A percentile compares a stretch with the other conserved stretches of the same genome.
These are phyloP conservation scores for Leptographium wingfieldii DNA, from an alignment of 2,329 filamentous ascomycete species.

Conservation along the genomic window DNA sequence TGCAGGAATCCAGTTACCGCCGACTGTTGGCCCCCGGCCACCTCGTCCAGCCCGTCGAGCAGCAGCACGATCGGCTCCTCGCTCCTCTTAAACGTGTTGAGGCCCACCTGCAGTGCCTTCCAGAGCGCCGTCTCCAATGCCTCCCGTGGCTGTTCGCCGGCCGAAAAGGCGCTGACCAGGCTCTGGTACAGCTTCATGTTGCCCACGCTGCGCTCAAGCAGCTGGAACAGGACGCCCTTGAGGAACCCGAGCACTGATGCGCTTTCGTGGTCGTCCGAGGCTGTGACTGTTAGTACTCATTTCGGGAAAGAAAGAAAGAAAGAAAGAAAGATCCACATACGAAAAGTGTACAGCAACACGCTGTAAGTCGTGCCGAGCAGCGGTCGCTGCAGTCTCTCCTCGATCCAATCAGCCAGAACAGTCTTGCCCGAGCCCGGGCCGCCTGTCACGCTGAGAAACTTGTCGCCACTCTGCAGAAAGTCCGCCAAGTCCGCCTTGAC, in stretches of 20 bases:
- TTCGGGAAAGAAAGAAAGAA: too few relatives aligned
- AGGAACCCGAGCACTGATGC: conserved; percentile 21
- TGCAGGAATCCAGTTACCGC: conserved; percentile 19
- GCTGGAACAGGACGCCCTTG: conserved; percentile 24
- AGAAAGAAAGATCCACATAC: conserved; percentile 14
- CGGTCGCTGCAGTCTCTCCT: conserved; percentile 25
- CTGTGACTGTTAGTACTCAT: conserved; percentile 8
- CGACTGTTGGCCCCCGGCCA: conserved; percentile 14
- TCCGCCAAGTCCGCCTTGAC: conserved; percentile 21
- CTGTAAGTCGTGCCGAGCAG: conserved; percentile 22
- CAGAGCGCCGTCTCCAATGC: conserved; percentile 18
- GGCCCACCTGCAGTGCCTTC: conserved; percentile 20
- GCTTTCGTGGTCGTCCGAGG: conserved; percentile 19
- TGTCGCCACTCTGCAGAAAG: conserved; percentile 22
- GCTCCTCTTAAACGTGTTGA: conserved; percentile 18
- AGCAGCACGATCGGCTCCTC: conserved; percentile 21
- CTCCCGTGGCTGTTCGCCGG: not conserved
- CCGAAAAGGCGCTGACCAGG: conserved; percentile 16
- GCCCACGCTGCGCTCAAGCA: conserved; percentile 26
- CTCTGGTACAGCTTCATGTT: conserved; percentile 22
- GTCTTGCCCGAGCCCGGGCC: conserved; percentile 80
- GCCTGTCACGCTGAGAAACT: conserved; percentile 35
- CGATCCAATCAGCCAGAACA: conserved; percentile 51
- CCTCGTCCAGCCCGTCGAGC: conserved; percentile 25
- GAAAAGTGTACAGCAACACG: conserved; percentile 24